Evolutionary conservation across 2,329 filamentous ascomycete species (phyloP).

Genomic region (Sporothrix variecibatus): DNA sequence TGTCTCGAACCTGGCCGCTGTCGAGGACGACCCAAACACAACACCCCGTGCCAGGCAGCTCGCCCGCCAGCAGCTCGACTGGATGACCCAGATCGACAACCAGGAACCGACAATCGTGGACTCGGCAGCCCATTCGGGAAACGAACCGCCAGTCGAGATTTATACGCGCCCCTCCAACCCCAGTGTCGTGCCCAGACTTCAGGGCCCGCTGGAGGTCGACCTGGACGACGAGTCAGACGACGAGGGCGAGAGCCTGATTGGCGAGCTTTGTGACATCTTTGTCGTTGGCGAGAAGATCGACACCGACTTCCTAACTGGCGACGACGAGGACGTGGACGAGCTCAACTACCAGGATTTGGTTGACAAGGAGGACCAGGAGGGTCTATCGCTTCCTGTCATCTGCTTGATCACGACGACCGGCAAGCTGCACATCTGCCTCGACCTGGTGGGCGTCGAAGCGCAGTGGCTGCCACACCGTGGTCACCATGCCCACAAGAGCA

Average conservation of each 20-base stretch:
- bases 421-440: slow-evolving; percentile 62
- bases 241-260: slow-evolving; percentile 57
- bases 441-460: slow-evolving; percentile 64
- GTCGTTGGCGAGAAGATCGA: slow-evolving; percentile 65
- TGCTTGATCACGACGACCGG: slow-evolving; percentile 64
- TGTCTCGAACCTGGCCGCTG: slow-evolving; percentile 68
- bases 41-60: slow-evolving; percentile 57
- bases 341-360: slow-evolving; percentile 33
- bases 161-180: slow-evolving; percentile 60
- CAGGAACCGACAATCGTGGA: slow-evolving; percentile 63
- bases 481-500: slow-evolving; percentile 38
- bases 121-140: slow-evolving; percentile 39
- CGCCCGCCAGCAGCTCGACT: slow-evolving; percentile 65
- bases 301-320: slow-evolving; percentile 61
- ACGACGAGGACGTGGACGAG: slow-evolving; percentile 64
- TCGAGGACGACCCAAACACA: slow-evolving; percentile 60
- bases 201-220: slow-evolving; percentile 63
- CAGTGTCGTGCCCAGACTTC: slow-evolving; percentile 59
- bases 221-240: slow-evolving; percentile 57
- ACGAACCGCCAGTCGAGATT: slow-evolving; percentile 56
- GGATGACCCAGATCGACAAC: slow-evolving; percentile 66
- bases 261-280: slow-evolving; percentile 61
- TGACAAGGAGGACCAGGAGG: slow-evolving; percentile 59
- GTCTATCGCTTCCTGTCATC: slow-evolving; percentile 60
- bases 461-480: slow-evolving; percentile 64